Percentiles rank a stretch among this genome's conserved stretches.
phyloP scores from a whole-genome alignment of 768 basidiomycete genomes.

The Suillus alpinus region DNA sequence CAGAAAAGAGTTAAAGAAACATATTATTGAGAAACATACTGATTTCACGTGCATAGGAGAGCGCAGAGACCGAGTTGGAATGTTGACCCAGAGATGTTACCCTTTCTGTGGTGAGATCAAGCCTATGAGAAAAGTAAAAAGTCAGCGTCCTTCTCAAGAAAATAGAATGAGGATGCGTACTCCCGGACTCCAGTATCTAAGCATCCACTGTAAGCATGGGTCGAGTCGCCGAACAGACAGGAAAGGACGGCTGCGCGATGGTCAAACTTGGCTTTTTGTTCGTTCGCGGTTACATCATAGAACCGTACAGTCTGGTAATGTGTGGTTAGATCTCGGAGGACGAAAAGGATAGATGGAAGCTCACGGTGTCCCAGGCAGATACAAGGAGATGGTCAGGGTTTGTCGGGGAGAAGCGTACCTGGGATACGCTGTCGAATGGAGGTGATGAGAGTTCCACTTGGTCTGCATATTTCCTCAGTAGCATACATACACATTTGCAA shows the following conservation, averaged over 20 bases:
- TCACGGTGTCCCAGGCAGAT: slow-evolving; percentile 85
- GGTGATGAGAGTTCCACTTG: slow-evolving; percentile 56
- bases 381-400: slow-evolving; percentile 79
- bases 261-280: slow-evolving; percentile 78
- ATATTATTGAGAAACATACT: slow-evolving; percentile 43
- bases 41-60: slow-evolving; percentile 64
- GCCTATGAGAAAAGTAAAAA: slow-evolving; percentile 37
- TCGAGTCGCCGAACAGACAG: slow-evolving; percentile 66
- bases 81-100: slow-evolving; percentile 78
- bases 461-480: slow-evolving; percentile 12
- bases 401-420: slow-evolving; percentile 75
- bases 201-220: slow-evolving; percentile 80
- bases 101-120: slow-evolving; percentile 74
- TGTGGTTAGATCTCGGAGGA: slow-evolving; percentile 32
- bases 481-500: background rate
- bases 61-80: slow-evolving; percentile 72
- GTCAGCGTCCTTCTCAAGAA: background rate
- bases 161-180: slow-evolving; percentile 42
- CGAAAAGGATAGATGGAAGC: slow-evolving; percentile 11
- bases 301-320: slow-evolving; percentile 57
- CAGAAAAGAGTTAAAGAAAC: background rate
- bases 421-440: slow-evolving; percentile 84
- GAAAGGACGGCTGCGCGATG: slow-evolving; percentile 89
- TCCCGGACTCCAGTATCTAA: slow-evolving; percentile 80
- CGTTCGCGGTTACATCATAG: slow-evolving; percentile 53